Evolutionary conservation across 768 basidiomycete genomes (phyloP), one percentile per base, ranked within the genome.

Genomic region (Albatrellus ellisii): DNA sequence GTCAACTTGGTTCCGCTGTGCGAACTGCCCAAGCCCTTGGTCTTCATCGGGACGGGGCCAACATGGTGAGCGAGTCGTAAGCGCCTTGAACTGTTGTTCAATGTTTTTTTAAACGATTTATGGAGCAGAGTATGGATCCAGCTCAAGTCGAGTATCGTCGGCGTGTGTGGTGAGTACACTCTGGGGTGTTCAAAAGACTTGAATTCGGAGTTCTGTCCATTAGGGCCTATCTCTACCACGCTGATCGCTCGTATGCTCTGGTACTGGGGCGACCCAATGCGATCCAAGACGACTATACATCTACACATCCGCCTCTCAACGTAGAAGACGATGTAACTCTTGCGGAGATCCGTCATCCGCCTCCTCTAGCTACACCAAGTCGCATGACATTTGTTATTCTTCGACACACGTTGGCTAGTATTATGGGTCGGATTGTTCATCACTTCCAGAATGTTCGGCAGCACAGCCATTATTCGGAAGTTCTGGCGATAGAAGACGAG

Each of bases 11-110:
- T 26, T 90, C 91, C 5, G 88, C 88, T 36, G 80, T 97, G 11
- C 64, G 90, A 45, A 95, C 91, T 25, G 91, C 90, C 7, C 90
- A 94, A 54, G 91, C 91, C 3, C 74, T 97, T 17, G 92, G 91
- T 7, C 62, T 97, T 26, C 91, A 95, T 61, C 73, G 91, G 39
- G 91, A 97, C 59, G 86, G 84, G 8, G 73, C 79, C 1, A 77
- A 76, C 26, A 77, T 87, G 67, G 87, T 90, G 54, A 55, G 74
- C 50, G n/a, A 21, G 33, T 34, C 36, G 14, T 38, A 21, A 36
- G 31, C n/a, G 10, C 31, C 10, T 4, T 32, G 18, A 12, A 32
- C 31, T 21, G 8, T 21, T 8, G 15, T 18, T 41, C 26, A n/a
- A 17, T n/a, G 37, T 10, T 7, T 15, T 10, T 36, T 34, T 33